Evolutionary conservation across 1,284 basidiomycete genomes (phyloP).

Genomic region (Malassezia pachydermatis): DNA sequence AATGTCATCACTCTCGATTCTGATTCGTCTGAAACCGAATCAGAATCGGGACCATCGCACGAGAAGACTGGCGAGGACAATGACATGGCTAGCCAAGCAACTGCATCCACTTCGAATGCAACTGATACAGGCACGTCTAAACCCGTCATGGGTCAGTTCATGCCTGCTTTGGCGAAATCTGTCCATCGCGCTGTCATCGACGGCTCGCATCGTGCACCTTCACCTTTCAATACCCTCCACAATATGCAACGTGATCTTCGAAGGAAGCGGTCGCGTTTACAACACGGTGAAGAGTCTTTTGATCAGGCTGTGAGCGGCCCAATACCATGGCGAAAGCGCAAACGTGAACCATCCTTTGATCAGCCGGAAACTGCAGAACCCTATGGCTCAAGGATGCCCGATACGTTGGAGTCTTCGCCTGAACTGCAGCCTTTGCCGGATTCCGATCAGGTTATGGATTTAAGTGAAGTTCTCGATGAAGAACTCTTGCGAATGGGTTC

Average conservation of each 20-base stretch:
- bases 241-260: slow-evolving; percentile 33
- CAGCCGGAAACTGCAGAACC: no score
- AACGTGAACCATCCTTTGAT: no score
- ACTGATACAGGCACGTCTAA: slow-evolving; percentile 6
- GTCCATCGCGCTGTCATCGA: slow-evolving; percentile 46
- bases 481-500: slow-evolving; percentile 30
- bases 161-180: slow-evolving; percentile 36
- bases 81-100: not conserved
- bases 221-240: slow-evolving; percentile 34
- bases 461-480: slow-evolving; percentile 42
- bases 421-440: slow-evolving; percentile 13
- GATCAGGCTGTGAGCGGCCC: slow-evolving; percentile 6
- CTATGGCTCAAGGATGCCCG: no score
- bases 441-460: slow-evolving; percentile 33
- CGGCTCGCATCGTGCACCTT: slow-evolving; percentile 39
- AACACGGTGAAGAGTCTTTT: slow-evolving; percentile 21
- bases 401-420: slow-evolving; percentile 22
- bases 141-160: slow-evolving; percentile 41
- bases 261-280: slow-evolving; percentile 24
- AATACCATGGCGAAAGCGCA: slow-evolving; percentile 16
- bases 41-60: not conserved
- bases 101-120: not conserved
- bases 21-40: no score
- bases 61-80: not conserved
- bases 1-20: slow-evolving; percentile 4